These are phyloP conservation scores for Strobilomyces echinocephalus DNA, from an alignment of 768 basidiomycete genomes.

Conservation along the genomic window DNA sequence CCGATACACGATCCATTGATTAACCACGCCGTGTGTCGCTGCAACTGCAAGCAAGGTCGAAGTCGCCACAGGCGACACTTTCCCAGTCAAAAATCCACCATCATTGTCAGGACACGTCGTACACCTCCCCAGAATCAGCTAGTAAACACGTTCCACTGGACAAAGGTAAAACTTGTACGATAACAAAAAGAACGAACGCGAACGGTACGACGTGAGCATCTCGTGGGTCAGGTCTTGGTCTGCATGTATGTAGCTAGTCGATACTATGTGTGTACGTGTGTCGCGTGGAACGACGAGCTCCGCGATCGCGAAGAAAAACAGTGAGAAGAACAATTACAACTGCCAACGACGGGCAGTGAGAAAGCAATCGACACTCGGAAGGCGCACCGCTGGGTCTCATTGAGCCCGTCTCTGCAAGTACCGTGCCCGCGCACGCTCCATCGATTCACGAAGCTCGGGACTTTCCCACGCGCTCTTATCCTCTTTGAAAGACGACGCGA, in stretches of 20 bases:
- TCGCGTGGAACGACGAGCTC: conserved; percentile 1
- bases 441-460: conserved; percentile 62
- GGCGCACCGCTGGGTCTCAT: conserved; percentile 4
- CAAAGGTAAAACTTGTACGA: no score
- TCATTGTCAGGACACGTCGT: not conserved
- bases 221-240: not conserved
- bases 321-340: not conserved
- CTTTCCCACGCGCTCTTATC: conserved; percentile 54
- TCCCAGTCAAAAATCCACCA: no score
- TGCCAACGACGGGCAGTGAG: not conserved
- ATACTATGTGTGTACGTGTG: not conserved
- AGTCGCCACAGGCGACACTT: no score
- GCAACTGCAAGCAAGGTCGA: no score
- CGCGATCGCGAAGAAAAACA: not conserved
- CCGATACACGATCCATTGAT: no score
- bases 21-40: no score
- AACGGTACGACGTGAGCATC: conserved; percentile 4
- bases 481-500: conserved; percentile 34
- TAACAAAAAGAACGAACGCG: not conserved
- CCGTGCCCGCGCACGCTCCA: conserved; percentile 59
- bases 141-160: conserved; percentile 1
- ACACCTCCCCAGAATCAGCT: not conserved
- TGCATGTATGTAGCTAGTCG: not conserved
- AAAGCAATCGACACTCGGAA: not conserved
- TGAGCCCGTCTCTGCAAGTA: conserved; percentile 17